phyloP scores from a whole-genome alignment of 2,329 filamentous ascomycete species.

The Pyricularia sp. region DNA sequence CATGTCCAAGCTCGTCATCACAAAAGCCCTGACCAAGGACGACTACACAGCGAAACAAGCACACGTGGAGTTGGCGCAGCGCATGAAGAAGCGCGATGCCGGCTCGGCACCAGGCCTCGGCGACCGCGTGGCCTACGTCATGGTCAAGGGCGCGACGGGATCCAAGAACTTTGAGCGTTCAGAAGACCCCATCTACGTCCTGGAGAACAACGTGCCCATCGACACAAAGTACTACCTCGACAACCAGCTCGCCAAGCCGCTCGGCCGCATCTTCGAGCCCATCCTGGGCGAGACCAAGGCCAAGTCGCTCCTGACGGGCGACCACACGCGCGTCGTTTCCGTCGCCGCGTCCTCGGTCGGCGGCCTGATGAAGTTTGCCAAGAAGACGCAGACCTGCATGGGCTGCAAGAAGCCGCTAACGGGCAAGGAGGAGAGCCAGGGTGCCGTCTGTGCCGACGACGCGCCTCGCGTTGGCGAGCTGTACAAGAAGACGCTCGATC shows the following conservation, averaged over 20 bases:
- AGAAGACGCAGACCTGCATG: slow-evolving; percentile 97
- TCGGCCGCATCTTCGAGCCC: slow-evolving; percentile 92
- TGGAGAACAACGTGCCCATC: slow-evolving; percentile 95
- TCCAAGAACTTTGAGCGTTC: slow-evolving; percentile 95
- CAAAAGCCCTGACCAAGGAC: slow-evolving; percentile 84
- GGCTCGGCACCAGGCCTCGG: slow-evolving; percentile 86
- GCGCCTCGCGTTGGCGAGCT: slow-evolving; percentile 76
- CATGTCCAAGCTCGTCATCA: slow-evolving; percentile 98
- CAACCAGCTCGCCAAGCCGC: slow-evolving; percentile 91
- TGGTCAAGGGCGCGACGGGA: slow-evolving; percentile 79
- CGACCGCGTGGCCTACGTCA: slow-evolving; percentile 96
- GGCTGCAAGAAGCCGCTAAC: slow-evolving; percentile 94
- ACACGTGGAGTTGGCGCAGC: slow-evolving; percentile 85
- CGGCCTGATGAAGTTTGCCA: slow-evolving; percentile 95
- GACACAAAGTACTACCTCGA: slow-evolving; percentile 98
- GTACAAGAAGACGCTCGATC: slow-evolving; percentile 81
- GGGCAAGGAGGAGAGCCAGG: slow-evolving; percentile 54
- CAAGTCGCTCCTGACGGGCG: slow-evolving; percentile 72
- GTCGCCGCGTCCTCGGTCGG: slow-evolving; percentile 85
- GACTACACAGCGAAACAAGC: slow-evolving; percentile 89
- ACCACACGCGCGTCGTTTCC: slow-evolving; percentile 87
- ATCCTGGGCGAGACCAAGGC: slow-evolving; percentile 82
- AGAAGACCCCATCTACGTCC: slow-evolving; percentile 91
- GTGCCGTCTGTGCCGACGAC: slow-evolving; percentile 82
- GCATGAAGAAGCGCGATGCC: slow-evolving; percentile 94